These are phyloP conservation scores for Hygrophorus russula DNA, from an alignment of 768 basidiomycete species.

Conservation along the genomic window DNA sequence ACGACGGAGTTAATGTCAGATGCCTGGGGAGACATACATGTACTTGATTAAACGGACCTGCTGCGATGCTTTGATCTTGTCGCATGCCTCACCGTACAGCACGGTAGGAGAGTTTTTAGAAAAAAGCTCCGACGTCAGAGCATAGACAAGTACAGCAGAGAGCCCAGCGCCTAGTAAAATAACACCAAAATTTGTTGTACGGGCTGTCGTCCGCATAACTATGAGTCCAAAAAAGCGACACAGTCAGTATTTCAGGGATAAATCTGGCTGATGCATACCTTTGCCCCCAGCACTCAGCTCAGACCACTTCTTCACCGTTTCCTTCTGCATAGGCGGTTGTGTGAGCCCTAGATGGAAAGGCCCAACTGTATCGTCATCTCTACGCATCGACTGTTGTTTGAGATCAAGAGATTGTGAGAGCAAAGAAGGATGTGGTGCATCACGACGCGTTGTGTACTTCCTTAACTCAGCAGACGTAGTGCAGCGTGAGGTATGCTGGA, in stretches of 20 bases:
- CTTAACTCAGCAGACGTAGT: conserved; percentile 6
- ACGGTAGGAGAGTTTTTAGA: conserved; percentile 85
- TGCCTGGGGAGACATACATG: neutral
- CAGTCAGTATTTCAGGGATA: neutral
- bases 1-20: conserved; percentile 6
- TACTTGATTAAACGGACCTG: conserved; percentile 20
- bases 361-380: conserved; percentile 58
- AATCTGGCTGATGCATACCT: conserved; percentile 29
- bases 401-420: conserved; percentile 60
- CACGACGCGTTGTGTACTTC: conserved; percentile 38
- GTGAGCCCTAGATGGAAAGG: conserved; percentile 70
- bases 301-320: conserved; percentile 65
- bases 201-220: conserved; percentile 40
- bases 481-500: neutral
- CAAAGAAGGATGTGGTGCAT: conserved; percentile 32
- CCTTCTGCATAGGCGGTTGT: conserved; percentile 40
- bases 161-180: conserved; percentile 72
- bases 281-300: conserved; percentile 70
- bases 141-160: conserved; percentile 65
- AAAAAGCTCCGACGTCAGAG: conserved; percentile 73
- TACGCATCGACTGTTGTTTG: conserved; percentile 30
- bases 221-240: neutral
- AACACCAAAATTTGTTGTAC: conserved; percentile 41
- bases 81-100: conserved; percentile 54
- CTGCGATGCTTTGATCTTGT: conserved; percentile 35